Evolutionary conservation across 192 early-diverging fungal genomes (phyloP).

Genomic region (Jimgerdemannia lactiflua): DNA sequence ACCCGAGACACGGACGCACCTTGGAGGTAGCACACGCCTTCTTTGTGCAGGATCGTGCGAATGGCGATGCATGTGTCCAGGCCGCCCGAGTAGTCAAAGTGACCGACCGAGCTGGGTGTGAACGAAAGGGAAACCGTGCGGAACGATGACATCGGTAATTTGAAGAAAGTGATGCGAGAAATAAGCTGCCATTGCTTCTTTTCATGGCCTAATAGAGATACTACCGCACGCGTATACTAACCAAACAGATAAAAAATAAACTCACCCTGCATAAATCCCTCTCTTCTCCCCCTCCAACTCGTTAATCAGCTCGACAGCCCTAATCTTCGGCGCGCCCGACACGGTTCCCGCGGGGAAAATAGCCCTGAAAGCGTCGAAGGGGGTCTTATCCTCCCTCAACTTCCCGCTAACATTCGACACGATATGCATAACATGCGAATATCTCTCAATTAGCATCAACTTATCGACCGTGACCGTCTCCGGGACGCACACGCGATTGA

Average conservation of each 20-base stretch:
- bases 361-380: constrained; percentile 94
- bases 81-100: constrained; percentile 90
- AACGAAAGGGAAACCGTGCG: constrained; percentile 36
- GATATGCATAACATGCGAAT: constrained; percentile 99
- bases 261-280: constrained; percentile 78
- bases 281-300: constrained; percentile 90
- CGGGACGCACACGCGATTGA: constrained; percentile 95
- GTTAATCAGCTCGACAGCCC: constrained; percentile 94
- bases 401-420: constrained; percentile 94
- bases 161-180: not conserved
- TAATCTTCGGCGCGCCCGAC: constrained; percentile 97
- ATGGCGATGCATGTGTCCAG: constrained; percentile 99
- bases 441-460: constrained; percentile 96
- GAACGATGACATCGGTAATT: not conserved
- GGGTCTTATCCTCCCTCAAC: constrained; percentile 85
- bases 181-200: not conserved
- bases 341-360: constrained; percentile 99
- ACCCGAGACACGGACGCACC: constrained; percentile 22
- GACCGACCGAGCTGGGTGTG: constrained; percentile 70
- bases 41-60: constrained; percentile 98
- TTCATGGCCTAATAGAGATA: not conserved
- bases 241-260: constrained; percentile 1
- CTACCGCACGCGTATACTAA: not conserved
- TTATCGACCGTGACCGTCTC: constrained; percentile 91
- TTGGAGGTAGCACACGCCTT: constrained; percentile 92